Conservation (phyloP, 345 rosid species). For the Salix brachista region DNA sequence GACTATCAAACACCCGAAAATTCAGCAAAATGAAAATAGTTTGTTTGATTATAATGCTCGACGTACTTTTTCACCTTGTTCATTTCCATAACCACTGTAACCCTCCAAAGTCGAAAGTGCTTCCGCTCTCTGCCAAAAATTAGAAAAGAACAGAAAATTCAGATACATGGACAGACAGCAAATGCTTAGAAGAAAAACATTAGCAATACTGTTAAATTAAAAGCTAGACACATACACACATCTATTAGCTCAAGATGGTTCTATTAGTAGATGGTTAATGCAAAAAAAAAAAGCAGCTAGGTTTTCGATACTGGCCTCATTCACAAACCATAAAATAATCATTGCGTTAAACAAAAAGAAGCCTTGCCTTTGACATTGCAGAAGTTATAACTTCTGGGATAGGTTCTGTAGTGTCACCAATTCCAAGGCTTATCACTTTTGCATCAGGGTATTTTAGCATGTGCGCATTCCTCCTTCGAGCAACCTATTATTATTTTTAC, state of each 20-base stretch:
- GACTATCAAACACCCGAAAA: background rate
- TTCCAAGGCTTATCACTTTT: constrained; percentile 85
- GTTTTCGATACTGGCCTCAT: too few species aligned
- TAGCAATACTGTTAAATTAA: background rate
- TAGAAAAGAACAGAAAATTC: background rate
- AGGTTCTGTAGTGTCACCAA: constrained; percentile 97
- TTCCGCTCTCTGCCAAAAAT: constrained; percentile 54
- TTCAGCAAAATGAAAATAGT: background rate
- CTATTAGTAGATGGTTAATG: too few species aligned
- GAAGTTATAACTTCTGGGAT: constrained; percentile 89
- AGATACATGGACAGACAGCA: background rate
- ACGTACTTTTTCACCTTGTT: constrained; percentile 92
- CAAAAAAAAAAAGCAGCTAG: background rate
- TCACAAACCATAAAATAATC: background rate
- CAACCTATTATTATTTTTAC: constrained; percentile 48
- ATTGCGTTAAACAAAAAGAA: background rate
- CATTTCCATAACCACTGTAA: constrained; percentile 93
- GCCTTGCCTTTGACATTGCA: constrained; percentile 64
- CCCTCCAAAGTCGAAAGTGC: constrained; percentile 79
- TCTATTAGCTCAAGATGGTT: too few species aligned
- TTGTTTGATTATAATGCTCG: background rate
- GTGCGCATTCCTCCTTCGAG: constrained; percentile 81
- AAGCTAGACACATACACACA: too few species aligned
- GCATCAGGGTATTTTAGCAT: constrained; percentile 80
- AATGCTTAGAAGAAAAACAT: background rate